Evolutionary conservation across 176 grass and related monocot species (phyloP).

Genomic region (Chrysopogon serrulatus): DNA sequence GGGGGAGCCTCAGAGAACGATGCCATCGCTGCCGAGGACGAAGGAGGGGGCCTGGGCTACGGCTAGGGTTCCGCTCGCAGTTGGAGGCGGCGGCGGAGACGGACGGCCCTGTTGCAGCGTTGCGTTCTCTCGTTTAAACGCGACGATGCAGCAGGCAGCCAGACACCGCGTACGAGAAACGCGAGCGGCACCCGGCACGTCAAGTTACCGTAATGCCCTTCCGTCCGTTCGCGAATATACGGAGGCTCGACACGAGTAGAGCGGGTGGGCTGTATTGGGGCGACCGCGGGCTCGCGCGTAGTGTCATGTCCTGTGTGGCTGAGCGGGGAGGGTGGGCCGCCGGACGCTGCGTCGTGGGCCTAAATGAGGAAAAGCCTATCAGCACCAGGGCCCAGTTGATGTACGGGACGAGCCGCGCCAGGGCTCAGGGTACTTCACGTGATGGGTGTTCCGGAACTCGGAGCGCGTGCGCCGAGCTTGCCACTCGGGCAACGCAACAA

Average conservation of each 20-base stretch:
- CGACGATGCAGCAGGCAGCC: not conserved
- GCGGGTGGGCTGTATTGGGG: not conserved
- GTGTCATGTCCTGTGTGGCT: too few species aligned
- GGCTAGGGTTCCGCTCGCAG: not conserved
- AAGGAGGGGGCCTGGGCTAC: not conserved
- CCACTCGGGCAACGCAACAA: too few species aligned
- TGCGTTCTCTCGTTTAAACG: not conserved
- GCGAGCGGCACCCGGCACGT: not conserved
- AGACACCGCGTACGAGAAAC: not conserved
- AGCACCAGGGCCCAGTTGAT: not conserved
- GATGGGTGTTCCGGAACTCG: too few species aligned
- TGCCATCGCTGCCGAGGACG: slow-evolving; percentile 37
- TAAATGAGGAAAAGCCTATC: not conserved
- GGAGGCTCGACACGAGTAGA: not conserved
- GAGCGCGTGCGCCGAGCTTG: too few species aligned
- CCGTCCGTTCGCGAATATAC: not conserved
- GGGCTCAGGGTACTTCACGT: too few species aligned
- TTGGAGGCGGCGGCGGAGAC: not conserved
- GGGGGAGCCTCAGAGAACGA: slow-evolving; percentile 72
- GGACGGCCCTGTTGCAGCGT: not conserved
- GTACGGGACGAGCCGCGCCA: not conserved
- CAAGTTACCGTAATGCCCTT: not conserved
- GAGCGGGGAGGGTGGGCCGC: not conserved
- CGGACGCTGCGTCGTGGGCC: not conserved
- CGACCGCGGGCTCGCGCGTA: not conserved